These are phyloP conservation scores for Gynostemma pentaphyllum DNA, from an alignment of 306 rosid genomes.

Conservation along the genomic window DNA sequence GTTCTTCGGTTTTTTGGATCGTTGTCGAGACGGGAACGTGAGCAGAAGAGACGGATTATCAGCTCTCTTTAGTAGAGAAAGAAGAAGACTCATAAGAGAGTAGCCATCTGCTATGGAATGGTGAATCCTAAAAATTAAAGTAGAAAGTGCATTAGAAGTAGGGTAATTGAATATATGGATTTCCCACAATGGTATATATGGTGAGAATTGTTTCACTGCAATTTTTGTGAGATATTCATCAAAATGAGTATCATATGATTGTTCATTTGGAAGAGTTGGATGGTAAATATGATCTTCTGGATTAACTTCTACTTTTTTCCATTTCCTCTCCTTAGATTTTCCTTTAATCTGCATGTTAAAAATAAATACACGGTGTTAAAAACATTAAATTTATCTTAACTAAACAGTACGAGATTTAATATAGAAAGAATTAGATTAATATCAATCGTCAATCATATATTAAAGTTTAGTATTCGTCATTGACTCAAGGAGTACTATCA, in stretches of 20 bases:
- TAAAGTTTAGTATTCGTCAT: too few species aligned
- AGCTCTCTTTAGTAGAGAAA: slow-evolving; percentile 42
- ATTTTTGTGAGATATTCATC: slow-evolving; percentile 28
- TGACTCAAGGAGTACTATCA: too few species aligned
- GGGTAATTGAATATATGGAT: slow-evolving; percentile 42
- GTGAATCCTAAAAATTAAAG: slow-evolving; percentile 34
- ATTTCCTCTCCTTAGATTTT: background rate
- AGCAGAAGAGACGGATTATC: slow-evolving; percentile 44
- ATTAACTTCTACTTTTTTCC: slow-evolving; percentile 40
- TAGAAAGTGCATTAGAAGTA: slow-evolving; percentile 27
- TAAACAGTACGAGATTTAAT: too few species aligned
- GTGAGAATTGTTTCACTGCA: slow-evolving; percentile 22
- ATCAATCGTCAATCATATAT: too few species aligned
- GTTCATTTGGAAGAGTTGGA: slow-evolving; percentile 23
- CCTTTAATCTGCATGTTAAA: background rate
- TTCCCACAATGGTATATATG: slow-evolving; percentile 44
- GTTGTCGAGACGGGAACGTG: slow-evolving; percentile 32
- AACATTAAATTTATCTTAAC: background rate
- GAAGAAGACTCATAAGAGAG: slow-evolving; percentile 57
- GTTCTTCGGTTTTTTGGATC: background rate
- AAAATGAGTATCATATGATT: slow-evolving; percentile 21
- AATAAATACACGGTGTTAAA: too few species aligned
- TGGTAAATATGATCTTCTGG: slow-evolving; percentile 30
- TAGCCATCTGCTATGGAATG: slow-evolving; percentile 67
- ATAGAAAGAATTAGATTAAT: too few species aligned